Percentiles rank a stretch among this genome's conserved stretches.
phyloP scores from a whole-genome alignment of 1,284 basidiomycete genomes.

The Papiliotrema nemorosa region DNA sequence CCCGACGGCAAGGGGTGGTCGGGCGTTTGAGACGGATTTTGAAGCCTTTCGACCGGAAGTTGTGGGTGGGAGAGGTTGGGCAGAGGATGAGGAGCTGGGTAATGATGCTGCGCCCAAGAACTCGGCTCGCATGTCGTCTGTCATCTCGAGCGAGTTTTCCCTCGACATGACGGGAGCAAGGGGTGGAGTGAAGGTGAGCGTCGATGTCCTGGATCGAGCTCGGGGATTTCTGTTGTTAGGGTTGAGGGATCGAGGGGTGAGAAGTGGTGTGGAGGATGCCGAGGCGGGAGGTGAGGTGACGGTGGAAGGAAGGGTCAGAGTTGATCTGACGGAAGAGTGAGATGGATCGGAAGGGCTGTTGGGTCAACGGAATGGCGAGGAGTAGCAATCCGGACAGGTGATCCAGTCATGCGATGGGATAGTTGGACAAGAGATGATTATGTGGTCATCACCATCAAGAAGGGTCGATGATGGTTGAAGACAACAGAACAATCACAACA shows the following conservation, averaged over 20 bases:
- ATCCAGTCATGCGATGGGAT: too few relatives aligned
- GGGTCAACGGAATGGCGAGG: too few relatives aligned
- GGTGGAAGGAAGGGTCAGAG: too few relatives aligned
- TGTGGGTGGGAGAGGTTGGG: background rate
- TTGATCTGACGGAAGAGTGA: too few relatives aligned
- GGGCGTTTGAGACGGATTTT: constrained; percentile 22
- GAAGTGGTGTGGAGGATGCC: background rate
- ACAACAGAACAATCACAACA: too few relatives aligned
- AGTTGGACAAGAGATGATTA: too few relatives aligned
- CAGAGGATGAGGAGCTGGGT: background rate
- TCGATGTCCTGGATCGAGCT: constrained; percentile 33
- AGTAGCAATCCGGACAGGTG: too few relatives aligned
- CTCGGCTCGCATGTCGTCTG: background rate
- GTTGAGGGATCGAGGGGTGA: background rate
- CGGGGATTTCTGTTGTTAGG: constrained; percentile 1
- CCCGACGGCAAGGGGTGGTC: constrained; percentile 16
- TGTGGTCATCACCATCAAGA: too few relatives aligned
- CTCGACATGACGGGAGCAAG: constrained; percentile 34
- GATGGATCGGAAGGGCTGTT: too few relatives aligned
- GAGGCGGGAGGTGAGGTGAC: too few relatives aligned
- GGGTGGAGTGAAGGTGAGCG: constrained; percentile 28
- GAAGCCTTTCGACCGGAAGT: constrained; percentile 12
- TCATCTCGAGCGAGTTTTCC: constrained; percentile 30
- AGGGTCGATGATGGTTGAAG: too few relatives aligned
- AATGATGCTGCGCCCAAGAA: background rate